Evolutionary conservation across 1,284 basidiomycete species (phyloP), one percentile per base, ranked within the genome.

Genomic region (Apiotrichum brassicae): DNA sequence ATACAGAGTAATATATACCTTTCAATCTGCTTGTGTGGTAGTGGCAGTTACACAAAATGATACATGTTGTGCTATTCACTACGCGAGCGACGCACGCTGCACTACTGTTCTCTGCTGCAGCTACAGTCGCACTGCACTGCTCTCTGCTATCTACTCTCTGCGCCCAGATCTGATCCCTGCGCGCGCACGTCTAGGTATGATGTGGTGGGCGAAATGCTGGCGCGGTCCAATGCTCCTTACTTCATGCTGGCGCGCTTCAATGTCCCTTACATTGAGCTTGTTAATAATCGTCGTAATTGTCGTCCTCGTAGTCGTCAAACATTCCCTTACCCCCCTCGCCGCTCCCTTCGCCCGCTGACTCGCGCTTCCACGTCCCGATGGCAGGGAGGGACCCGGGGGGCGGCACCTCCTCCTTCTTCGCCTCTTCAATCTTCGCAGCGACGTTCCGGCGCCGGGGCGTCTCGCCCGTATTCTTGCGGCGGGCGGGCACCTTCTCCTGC

Each of bases 311-410:
- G 51, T 68, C 64, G 51, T 68, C 65, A 58, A 64, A 65, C 54
- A 67, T 61, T 42, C 66, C 68, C 51, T 65, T 60, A 26, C 66
- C 69, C 30, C 63, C 60, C 51, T 66, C 64, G 11, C 68, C 64
- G 41, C 64, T 68, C 32, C 66, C 70, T 2, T 64, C 62, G 23
- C 60, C 65, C 7, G 63, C 69, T 9, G 68, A 81, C 14, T 78
- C 78, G 26, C 55, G 84, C 82, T 46, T 86, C 75, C 58, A 70
- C 44, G 56, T 70, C 51, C 54, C 66, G 38, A 63, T 70, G 48
- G 57, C 51, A 34, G 58, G 68, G 58, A 62, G 56, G 14, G 40
- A 35, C 26, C 47, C 50, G 3, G 51, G 54, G 4, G 53, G 34
- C 0, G 55, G 51, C 19, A 51, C 38, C 19, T 49, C 53, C 22